phyloP scores from a whole-genome alignment of 768 basidiomycete species.

The Cyathus striatus region DNA sequence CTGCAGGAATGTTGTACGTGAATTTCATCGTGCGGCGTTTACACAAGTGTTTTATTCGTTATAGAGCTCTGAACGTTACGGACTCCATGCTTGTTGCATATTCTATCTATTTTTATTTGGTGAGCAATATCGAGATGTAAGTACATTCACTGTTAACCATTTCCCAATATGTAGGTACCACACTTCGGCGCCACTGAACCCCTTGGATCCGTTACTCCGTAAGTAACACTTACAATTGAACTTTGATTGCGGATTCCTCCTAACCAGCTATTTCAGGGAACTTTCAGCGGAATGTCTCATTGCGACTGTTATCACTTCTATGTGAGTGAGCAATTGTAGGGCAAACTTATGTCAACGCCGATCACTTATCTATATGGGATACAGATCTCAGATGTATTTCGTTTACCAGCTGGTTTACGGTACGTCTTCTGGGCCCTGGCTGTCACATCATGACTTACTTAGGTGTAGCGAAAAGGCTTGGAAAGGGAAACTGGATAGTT shows the following conservation, averaged over 20 bases:
- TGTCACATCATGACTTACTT: no score
- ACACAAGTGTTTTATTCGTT: conserved; percentile 10
- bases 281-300: conserved; percentile 34
- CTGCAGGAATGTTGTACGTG: background rate
- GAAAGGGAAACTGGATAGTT: conserved; percentile 19
- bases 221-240: no score
- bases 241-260: no score
- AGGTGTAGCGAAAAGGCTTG: conserved; percentile 19
- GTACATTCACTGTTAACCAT: no score
- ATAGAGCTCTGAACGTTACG: conserved; percentile 9
- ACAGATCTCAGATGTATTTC: conserved; percentile 40
- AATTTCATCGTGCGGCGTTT: background rate
- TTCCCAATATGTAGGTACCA: conserved; percentile 7
- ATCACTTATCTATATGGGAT: background rate
- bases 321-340: conserved; percentile 17
- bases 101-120: background rate
- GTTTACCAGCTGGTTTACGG: conserved; percentile 34
- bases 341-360: background rate
- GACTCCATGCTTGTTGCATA: background rate
- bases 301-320: conserved; percentile 36
- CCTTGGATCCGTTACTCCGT: background rate
- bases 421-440: no score
- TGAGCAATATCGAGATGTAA: no score
- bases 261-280: background rate
- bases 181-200: background rate